A percentile compares a stretch with the other conserved stretches of the same genome.
These are phyloP conservation scores for Fusarium agapanthi DNA, from an alignment of 2,329 filamentous ascomycete species.

Conservation along the genomic window DNA sequence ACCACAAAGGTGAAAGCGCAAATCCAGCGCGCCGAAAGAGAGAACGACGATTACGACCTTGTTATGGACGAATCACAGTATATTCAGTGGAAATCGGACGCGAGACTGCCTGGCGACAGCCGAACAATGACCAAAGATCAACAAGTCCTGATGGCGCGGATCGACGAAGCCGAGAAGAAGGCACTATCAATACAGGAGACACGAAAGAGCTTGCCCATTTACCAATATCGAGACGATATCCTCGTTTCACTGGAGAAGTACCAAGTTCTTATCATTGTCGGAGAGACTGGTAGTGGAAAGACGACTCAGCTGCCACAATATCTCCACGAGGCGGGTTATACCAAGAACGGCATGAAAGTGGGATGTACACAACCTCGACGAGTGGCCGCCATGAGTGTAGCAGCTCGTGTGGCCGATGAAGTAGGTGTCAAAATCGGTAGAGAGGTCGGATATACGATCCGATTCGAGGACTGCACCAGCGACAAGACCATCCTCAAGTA, in stretches of 20 bases:
- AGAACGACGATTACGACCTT: constrained; percentile 88
- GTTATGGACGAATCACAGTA: constrained; percentile 91
- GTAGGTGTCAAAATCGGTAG: constrained; percentile 89
- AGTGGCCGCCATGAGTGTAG: constrained; percentile 97
- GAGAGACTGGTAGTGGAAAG: constrained; percentile 94
- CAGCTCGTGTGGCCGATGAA: constrained; percentile 94
- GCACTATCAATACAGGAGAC: constrained; percentile 91
- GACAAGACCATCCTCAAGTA: constrained; percentile 95
- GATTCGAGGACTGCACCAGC: constrained; percentile 91
- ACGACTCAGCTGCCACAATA: constrained; percentile 96
- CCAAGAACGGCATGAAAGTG: constrained; percentile 83
- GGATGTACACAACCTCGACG: constrained; percentile 94
- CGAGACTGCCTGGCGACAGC: constrained; percentile 75
- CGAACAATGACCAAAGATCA: constrained; percentile 81
- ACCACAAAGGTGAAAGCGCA: constrained; percentile 87
- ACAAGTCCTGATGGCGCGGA: constrained; percentile 77
- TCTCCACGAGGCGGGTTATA: constrained; percentile 89
- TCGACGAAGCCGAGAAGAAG: constrained; percentile 89
- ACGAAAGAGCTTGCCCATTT: constrained; percentile 89
- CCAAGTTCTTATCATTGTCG: constrained; percentile 90
- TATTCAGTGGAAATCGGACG: constrained; percentile 84
- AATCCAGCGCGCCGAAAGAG: constrained; percentile 76
- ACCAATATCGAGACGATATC: constrained; percentile 85
- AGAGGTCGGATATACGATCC: constrained; percentile 93
- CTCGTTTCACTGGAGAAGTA: constrained; percentile 85